Evolutionary conservation across 345 rosid species (phyloP), one percentile per base, ranked within the genome.

Genomic region (Citrus reticulata): DNA sequence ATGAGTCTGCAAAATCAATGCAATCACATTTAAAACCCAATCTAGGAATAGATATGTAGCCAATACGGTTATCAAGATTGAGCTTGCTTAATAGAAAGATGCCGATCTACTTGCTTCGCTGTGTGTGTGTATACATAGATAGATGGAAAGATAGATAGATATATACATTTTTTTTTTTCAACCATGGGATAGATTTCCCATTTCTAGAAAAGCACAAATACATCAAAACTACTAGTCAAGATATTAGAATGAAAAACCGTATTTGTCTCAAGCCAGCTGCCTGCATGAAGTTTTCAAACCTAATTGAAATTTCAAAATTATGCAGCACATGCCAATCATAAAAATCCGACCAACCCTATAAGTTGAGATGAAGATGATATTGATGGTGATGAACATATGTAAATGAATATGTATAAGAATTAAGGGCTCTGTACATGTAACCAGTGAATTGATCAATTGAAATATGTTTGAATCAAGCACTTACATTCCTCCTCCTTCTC

Each of bases 401-500:
- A 46, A 3, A 13, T 46, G 51, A 11, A 46, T 46, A 46, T 46
- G 51, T 13, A 46, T 46, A 3, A 10, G 5, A 46, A 46, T 46
- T 46, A 46, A 46, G 51, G 51, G 1, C 51, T 46, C 17, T 46
- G 51, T 46, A 11, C 51, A 19, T 57, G 20, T 17, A 14, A 30
- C 37, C 2, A 29, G 32, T 24, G 5, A 42, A 46, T 19, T 42
- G 51, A 46, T n/a, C 40, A 27, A 10, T 61, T 30, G 46, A 13
- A 34, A 24, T 7, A 14, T 2, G 34, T 37, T 49, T 58, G n/a
- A 58, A 65, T 42, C 27, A 2, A 63, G 32, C 30, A 73, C 97
- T 91, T 87, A 95, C 98, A 62, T 96, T 96, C 90, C 89, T 94
- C 82, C 68, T 90, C 30, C 72, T 85, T 61, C 5, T 58, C 75